A percentile compares a stretch with the other conserved stretches of the same genome.
These are phyloP conservation scores for Dictyostelium discoideum DNA, from an alignment of 78 protist genomes.

Conservation along the genomic window dicty_2.7 NC_007090.3:4047001-4047500, in stretches of 20 bases:
- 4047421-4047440: not conserved
- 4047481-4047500: no score
- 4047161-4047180: not conserved
- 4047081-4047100: not conserved
- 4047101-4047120: not conserved
- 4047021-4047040: not conserved
- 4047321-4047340: not conserved
- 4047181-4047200: not conserved
- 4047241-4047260: not conserved
- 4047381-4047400: not conserved
- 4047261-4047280: not conserved
- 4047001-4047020: not conserved
- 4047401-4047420: not conserved
- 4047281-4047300: not conserved
- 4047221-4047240: not conserved
- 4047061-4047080: not conserved
- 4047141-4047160: not conserved
- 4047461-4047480: not conserved
- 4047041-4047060: not conserved
- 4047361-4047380: not conserved
- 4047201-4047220: not conserved
- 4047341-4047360: not conserved
- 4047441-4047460: not conserved
- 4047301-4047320: not conserved
- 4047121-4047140: not conserved